Evolutionary conservation across 2,329 filamentous ascomycete species (phyloP), one percentile per base, ranked within the genome.

Genomic region (Simplicillium sp.): DNA sequence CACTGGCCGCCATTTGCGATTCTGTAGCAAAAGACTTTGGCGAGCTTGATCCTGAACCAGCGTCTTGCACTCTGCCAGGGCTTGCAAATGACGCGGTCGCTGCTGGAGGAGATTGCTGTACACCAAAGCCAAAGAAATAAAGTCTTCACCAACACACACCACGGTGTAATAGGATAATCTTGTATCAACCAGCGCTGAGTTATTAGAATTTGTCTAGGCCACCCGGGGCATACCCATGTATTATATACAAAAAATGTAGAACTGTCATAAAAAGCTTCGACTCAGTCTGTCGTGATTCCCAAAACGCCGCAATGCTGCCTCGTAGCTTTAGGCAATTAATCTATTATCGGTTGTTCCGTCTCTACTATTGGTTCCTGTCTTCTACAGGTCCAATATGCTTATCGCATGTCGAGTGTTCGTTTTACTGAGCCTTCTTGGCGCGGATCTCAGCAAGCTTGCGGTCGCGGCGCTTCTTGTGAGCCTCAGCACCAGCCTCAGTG

Each of bases 401-500:
- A 25, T 25, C 5, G 20, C 20, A 25, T 25, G 9, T 25, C 20
- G 20, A 25, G 9, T 9, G 20, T 25, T 25, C 20, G 20, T 37
- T 58, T 66, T 76, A 83, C 66, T 84, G 73, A 73, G 52, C 48
- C 57, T 88, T 88, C 71, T 80, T 81, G 48, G 71, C 70, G 58
- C 70, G 71, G 61, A 83, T 71, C 43, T 77, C 63, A 41, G 70
- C 75, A 38, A 86, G 55, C 77, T 85, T 89, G 64, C 71, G 79
- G 64, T 92, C 87, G 45, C 88, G 77, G 58, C 89, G 82, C 58
- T 74, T 77, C 80, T 88, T 89, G 54, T 84, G 76, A 33, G 90
- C 87, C 64, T 94, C 90, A 31, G 86, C 78, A 40, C 86, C 87
- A 48, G 87, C 87, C 74, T 98, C 90, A 46, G 92, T 98, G 65